These are phyloP conservation scores for Sporothrix globosa DNA, from an alignment of 2,329 filamentous ascomycete genomes.

Conservation along the genomic window DNA sequence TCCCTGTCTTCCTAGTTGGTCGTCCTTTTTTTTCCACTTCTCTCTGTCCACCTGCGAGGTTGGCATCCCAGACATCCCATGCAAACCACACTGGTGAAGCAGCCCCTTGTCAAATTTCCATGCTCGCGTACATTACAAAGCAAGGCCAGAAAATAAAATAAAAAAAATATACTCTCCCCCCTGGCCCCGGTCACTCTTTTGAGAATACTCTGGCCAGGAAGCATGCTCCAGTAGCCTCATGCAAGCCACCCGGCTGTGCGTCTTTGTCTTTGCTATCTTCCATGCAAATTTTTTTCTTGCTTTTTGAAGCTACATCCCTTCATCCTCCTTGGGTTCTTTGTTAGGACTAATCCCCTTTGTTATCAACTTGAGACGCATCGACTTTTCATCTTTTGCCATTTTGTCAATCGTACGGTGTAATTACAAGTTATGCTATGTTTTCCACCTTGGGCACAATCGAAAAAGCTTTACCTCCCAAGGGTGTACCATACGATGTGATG, in stretches of 20 bases:
- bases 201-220: conserved; percentile 13
- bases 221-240: conserved; percentile 14
- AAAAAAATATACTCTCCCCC: neutral
- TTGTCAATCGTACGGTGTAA: neutral
- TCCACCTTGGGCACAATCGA: no score
- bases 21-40: conserved; percentile 4
- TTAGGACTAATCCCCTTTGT: neutral
- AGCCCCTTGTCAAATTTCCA: conserved; percentile 16
- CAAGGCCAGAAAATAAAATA: neutral
- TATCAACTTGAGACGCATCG: neutral
- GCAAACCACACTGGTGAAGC: neutral
- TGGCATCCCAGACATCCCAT: conserved; percentile 5
- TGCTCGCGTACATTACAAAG: neutral
- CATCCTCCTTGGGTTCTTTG: neutral
- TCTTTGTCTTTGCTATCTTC: neutral
- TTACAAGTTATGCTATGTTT: no score
- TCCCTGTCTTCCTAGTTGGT: neutral
- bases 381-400: neutral
- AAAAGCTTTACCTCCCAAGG: no score
- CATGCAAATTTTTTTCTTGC: neutral
- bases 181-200: conserved; percentile 4
- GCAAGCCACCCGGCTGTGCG: neutral
- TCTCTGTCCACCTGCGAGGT: neutral
- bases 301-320: neutral
- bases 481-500: neutral